These are phyloP conservation scores for Globisporangium barbulae DNA, from an alignment of 352 stramenopile species.

Conservation along the genomic window DNA sequence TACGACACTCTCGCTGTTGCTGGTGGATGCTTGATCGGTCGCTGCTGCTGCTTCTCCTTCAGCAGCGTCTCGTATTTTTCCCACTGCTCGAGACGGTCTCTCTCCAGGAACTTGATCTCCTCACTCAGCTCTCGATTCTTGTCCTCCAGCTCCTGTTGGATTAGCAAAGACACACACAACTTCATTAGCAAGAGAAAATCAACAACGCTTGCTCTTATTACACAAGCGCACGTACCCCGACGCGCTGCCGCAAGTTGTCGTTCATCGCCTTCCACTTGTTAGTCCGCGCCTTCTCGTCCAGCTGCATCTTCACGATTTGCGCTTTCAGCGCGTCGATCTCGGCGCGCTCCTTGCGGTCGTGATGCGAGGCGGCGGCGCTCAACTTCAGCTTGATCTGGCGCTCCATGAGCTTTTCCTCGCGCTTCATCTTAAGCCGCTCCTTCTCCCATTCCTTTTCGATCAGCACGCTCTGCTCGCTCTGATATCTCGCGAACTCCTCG, in stretches of 20 bases:
- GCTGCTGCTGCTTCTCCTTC: conserved; percentile 35
- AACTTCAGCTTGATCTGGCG: conserved; percentile 71
- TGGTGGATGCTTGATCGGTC: background rate
- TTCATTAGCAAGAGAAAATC: background rate
- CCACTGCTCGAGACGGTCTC: conserved; percentile 73
- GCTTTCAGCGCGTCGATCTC: conserved; percentile 79
- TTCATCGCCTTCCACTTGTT: conserved; percentile 66
- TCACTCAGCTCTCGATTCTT: conserved; percentile 69
- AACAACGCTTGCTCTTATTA: background rate
- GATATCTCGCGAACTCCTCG: conserved; percentile 42
- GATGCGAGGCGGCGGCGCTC: conserved; percentile 46
- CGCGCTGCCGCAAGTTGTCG: conserved; percentile 61
- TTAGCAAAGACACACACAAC: background rate
- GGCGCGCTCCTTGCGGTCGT: conserved; percentile 54
- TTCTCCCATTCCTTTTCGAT: conserved; percentile 71
- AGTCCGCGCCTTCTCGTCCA: conserved; percentile 55
- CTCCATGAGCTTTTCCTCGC: conserved; percentile 62
- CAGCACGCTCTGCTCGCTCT: conserved; percentile 46
- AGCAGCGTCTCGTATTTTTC: conserved; percentile 55
- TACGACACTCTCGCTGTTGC: background rate
- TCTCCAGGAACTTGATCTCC: conserved; percentile 80
- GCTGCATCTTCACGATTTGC: conserved; percentile 78
- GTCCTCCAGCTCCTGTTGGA: conserved; percentile 62
- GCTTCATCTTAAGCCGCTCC: conserved; percentile 72
- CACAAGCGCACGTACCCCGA: conserved; percentile 35